Evolutionary conservation across 352 stramenopile species (phyloP).

Genomic region (Hyaloperonospora arabidopsidis): DNA sequence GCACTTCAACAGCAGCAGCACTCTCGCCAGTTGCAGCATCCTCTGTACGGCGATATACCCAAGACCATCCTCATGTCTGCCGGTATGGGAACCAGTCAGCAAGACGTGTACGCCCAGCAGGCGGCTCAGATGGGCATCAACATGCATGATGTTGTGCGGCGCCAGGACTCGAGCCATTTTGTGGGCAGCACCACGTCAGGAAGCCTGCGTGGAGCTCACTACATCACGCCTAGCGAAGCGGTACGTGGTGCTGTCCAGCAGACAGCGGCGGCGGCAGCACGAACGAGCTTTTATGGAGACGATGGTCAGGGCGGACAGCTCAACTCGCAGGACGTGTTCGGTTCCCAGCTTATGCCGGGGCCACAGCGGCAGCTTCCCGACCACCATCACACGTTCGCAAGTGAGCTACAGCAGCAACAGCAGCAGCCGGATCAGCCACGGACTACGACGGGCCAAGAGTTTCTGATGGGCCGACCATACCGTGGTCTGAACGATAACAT

Average conservation of each 20-base stretch:
- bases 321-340: slow-evolving; percentile 46
- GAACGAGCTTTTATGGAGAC: slow-evolving; percentile 38
- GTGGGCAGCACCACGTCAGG: slow-evolving; percentile 11
- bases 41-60: slow-evolving; percentile 45
- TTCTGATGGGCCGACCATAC: slow-evolving; percentile 40
- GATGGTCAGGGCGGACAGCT: slow-evolving; percentile 30
- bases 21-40: slow-evolving; percentile 39
- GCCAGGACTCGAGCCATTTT: slow-evolving; percentile 37
- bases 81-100: slow-evolving; percentile 29
- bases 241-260: slow-evolving; percentile 19
- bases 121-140: slow-evolving; percentile 47
- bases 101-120: slow-evolving; percentile 48
- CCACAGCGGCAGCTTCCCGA: slow-evolving; percentile 35
- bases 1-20: slow-evolving; percentile 38
- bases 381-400: slow-evolving; percentile 35
- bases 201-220: slow-evolving; percentile 19
- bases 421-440: slow-evolving; percentile 35
- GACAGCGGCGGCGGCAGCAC: slow-evolving; percentile 25
- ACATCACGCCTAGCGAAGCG: slow-evolving; percentile 20
- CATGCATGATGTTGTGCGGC: slow-evolving; percentile 46
- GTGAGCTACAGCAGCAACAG: slow-evolving; percentile 39
- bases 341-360: slow-evolving; percentile 29
- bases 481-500: slow-evolving; percentile 36
- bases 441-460: slow-evolving; percentile 38
- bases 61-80: slow-evolving; percentile 45